phyloP scores from a whole-genome alignment of 2,329 filamentous ascomycete genomes.

The Cladosporium oxysporum region DNA sequence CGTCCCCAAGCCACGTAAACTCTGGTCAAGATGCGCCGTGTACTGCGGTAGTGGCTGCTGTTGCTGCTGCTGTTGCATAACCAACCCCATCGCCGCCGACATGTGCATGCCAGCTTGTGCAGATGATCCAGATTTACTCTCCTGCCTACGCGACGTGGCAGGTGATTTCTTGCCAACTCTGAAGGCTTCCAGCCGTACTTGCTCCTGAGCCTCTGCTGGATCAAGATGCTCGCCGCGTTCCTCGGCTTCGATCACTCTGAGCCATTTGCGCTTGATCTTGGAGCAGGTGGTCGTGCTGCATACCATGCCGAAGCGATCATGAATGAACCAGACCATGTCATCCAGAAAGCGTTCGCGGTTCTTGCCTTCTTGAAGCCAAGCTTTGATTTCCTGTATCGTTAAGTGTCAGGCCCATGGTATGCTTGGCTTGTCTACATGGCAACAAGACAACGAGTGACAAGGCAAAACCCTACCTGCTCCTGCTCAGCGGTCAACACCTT shows the following conservation, averaged over 20 bases:
- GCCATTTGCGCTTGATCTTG: slow-evolving; percentile 39
- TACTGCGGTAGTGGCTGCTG: slow-evolving; percentile 16
- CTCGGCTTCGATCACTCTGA: slow-evolving; percentile 36
- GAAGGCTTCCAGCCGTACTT: slow-evolving; percentile 13
- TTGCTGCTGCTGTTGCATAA: neutral
- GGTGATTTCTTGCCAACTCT: slow-evolving; percentile 2
- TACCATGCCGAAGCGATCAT: slow-evolving; percentile 37
- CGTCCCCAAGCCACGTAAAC: neutral
- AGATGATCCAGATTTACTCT: neutral
- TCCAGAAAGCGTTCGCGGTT: slow-evolving; percentile 37
- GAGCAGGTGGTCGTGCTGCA: slow-evolving; percentile 40
- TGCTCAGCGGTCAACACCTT: slow-evolving; percentile 37
- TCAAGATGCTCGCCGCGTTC: slow-evolving; percentile 35
- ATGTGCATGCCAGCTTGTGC: neutral
- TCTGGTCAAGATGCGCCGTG: slow-evolving; percentile 5
- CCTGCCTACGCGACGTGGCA: neutral
- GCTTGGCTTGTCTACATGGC: neutral
- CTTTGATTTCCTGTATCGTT: slow-evolving; percentile 32
- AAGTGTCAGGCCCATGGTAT: neutral
- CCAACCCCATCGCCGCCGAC: neutral
- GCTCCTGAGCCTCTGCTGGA: slow-evolving; percentile 17
- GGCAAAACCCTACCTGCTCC: slow-evolving; percentile 32
- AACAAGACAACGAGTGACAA: neutral
- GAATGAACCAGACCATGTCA: slow-evolving; percentile 38
- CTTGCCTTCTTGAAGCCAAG: slow-evolving; percentile 35